A percentile compares a stretch with the other conserved stretches of the same genome.
Evolutionary conservation across 31 red algal species (phyloP).

Genomic region (Odonthalia washingtoniensis): DNA sequence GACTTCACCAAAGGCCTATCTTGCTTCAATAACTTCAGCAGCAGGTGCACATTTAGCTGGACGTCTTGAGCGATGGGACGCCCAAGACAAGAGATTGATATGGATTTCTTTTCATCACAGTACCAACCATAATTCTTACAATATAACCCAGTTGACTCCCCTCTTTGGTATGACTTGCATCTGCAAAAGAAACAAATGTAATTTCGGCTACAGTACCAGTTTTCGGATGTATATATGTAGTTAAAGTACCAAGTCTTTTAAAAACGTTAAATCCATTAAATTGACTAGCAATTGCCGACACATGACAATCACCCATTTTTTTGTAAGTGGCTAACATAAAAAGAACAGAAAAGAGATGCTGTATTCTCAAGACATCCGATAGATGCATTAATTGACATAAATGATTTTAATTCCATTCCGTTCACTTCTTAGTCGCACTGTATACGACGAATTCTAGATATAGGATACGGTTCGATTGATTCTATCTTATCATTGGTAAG

Average conservation of each 20-base stretch:
- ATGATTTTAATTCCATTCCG: neutral
- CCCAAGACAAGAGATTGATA: neutral
- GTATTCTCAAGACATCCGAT: slow-evolving; percentile 22
- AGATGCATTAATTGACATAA: slow-evolving; percentile 12
- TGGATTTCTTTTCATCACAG: neutral
- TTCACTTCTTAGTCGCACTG: neutral
- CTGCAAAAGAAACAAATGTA: neutral
- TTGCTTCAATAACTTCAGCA: neutral
- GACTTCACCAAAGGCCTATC: slow-evolving; percentile 15
- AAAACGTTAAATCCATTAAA: neutral
- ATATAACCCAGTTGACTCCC: neutral
- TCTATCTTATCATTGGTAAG: slow-evolving; percentile 26
- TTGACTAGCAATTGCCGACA: neutral
- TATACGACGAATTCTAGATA: neutral
- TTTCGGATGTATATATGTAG: neutral
- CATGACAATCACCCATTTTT: neutral
- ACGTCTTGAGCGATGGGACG: neutral
- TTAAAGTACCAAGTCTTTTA: neutral
- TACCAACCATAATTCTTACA: neutral
- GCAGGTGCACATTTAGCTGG: neutral
- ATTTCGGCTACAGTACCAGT: neutral
- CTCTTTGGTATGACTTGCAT: neutral
- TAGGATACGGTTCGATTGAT: neutral
- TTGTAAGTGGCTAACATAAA: neutral
- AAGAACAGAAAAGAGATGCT: neutral